Percentiles rank a stretch among this genome's conserved stretches.
Conservation (phyloP, 2,329 filamentous ascomycete species). For the Pleomassaria siparia region DNA sequence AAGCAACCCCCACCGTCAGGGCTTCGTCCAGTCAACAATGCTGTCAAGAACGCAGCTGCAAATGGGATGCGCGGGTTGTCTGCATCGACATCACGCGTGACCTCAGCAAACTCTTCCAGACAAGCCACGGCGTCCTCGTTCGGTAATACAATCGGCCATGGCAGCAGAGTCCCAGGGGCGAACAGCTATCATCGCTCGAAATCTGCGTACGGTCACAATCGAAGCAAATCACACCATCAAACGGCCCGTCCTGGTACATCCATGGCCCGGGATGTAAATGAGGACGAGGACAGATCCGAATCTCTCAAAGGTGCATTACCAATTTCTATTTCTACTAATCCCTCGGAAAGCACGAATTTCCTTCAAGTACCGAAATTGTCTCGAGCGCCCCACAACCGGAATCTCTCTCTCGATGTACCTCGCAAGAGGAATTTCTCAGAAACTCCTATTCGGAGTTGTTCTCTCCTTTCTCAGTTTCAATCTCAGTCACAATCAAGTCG, state of each 20-base stretch:
- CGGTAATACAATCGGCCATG: conserved; percentile 56
- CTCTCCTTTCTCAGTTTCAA: conserved; percentile 29
- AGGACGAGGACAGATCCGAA: conserved; percentile 45
- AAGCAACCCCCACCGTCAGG: conserved; percentile 46
- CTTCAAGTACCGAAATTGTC: conserved; percentile 33
- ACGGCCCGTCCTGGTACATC: conserved; percentile 41
- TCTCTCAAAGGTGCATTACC: conserved; percentile 50
- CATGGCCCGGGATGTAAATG: conserved; percentile 47
- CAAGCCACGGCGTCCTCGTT: conserved; percentile 52
- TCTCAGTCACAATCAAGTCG: too few relatives aligned
- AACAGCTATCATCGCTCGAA: conserved; percentile 45
- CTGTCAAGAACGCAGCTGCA: conserved; percentile 51
- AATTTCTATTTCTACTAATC: conserved; percentile 44
- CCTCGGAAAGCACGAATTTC: conserved; percentile 21
- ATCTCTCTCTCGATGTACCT: conserved; percentile 19
- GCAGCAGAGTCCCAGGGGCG: conserved; percentile 47
- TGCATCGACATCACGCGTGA: conserved; percentile 45
- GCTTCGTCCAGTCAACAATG: conserved; percentile 42
- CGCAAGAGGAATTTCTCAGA: conserved; percentile 14
- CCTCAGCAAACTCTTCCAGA: conserved; percentile 46
- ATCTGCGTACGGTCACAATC: conserved; percentile 53
- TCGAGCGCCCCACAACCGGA: conserved; percentile 20
- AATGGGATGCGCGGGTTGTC: conserved; percentile 40
- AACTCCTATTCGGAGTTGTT: conserved; percentile 17
- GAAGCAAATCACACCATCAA: conserved; percentile 49